Conservation (phyloP, 441 rosid genomes). For the Euphorbia celastroides region DNA sequence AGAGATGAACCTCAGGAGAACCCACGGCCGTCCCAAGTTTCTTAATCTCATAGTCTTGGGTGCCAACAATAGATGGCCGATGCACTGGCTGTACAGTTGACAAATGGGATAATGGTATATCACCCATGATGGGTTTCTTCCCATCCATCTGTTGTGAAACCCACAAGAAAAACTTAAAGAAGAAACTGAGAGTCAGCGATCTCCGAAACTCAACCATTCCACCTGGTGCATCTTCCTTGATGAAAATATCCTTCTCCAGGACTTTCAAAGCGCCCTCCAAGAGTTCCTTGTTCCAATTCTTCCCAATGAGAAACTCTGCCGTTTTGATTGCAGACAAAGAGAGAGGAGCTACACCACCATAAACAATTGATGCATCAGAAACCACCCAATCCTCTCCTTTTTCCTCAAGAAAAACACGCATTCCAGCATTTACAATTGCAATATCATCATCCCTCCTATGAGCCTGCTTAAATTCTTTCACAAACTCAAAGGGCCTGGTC, state of each 20-base stretch:
- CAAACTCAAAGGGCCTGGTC: conserved; percentile 77
- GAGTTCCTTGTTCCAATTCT: conserved; percentile 60
- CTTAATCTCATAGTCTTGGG: conserved; percentile 73
- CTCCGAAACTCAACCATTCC: conserved; percentile 97
- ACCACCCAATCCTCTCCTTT: conserved; percentile 42
- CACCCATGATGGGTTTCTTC: conserved; percentile 32
- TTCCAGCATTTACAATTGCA: conserved; percentile 94
- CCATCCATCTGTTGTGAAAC: conserved; percentile 54
- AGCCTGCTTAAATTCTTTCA: conserved; percentile 98
- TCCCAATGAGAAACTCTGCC: conserved; percentile 55
- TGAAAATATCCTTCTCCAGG: conserved; percentile 51
- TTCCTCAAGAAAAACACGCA: conserved; percentile 72
- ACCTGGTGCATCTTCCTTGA: conserved; percentile 85
- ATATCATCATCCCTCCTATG: conserved; percentile 97
- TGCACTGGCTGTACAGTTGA: conserved; percentile 64
- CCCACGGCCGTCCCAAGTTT: conserved; percentile 86
- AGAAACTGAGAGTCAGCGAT: conserved; percentile 81
- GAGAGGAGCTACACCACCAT: conserved; percentile 90
- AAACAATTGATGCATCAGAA: conserved; percentile 68
- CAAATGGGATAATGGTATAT: conserved; percentile 51
- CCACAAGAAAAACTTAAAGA: conserved; percentile 91
- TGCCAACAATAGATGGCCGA: conserved; percentile 57
- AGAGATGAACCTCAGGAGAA: conserved; percentile 71
- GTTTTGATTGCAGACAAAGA: conserved; percentile 58
- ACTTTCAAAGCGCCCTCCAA: conserved; percentile 56